Conservation (phyloP, 352 stramenopile genomes). For the Globisporangium lucens region DNA sequence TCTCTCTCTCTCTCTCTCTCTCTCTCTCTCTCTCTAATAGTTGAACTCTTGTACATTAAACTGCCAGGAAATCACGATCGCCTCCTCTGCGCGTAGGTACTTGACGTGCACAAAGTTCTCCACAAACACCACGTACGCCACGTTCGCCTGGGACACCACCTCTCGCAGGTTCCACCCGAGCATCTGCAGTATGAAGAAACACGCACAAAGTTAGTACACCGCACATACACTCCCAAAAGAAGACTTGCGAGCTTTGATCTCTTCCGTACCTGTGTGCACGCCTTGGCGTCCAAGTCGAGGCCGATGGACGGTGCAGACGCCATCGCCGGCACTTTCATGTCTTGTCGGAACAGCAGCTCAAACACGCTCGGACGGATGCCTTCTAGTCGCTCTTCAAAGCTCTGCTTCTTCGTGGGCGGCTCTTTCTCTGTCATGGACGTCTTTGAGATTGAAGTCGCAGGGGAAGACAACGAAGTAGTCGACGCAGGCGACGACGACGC, state of each 20-base stretch:
- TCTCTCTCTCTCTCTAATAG: slow-evolving; percentile 16
- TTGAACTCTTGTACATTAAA: slow-evolving; percentile 36
- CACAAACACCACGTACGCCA: slow-evolving; percentile 45
- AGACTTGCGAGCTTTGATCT: slow-evolving; percentile 10
- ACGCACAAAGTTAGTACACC: slow-evolving; percentile 1
- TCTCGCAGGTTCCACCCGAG: slow-evolving; percentile 60
- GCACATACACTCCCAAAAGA: neutral
- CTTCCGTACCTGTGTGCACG: slow-evolving; percentile 44
- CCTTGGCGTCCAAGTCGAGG: slow-evolving; percentile 41
- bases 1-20: slow-evolving; percentile 15
- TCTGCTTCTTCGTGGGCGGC: slow-evolving; percentile 15
- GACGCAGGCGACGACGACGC: slow-evolving; percentile 4
- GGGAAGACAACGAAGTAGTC: neutral
- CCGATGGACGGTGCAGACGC: slow-evolving; percentile 27
- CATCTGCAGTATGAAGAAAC: slow-evolving; percentile 21
- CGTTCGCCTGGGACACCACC: slow-evolving; percentile 41
- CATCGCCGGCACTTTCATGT: slow-evolving; percentile 34
- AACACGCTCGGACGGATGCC: slow-evolving; percentile 62
- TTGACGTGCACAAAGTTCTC: slow-evolving; percentile 40
- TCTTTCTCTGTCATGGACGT: slow-evolving; percentile 4
- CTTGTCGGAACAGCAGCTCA: slow-evolving; percentile 52
- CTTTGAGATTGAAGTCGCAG: neutral
- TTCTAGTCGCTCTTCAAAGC: slow-evolving; percentile 58
- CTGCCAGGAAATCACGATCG: slow-evolving; percentile 45
- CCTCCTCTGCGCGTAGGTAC: slow-evolving; percentile 46